Base-by-base conservation (phyloP, 1,284 basidiomycete species). In the Phellopilus nigrolimitatus region DNA sequence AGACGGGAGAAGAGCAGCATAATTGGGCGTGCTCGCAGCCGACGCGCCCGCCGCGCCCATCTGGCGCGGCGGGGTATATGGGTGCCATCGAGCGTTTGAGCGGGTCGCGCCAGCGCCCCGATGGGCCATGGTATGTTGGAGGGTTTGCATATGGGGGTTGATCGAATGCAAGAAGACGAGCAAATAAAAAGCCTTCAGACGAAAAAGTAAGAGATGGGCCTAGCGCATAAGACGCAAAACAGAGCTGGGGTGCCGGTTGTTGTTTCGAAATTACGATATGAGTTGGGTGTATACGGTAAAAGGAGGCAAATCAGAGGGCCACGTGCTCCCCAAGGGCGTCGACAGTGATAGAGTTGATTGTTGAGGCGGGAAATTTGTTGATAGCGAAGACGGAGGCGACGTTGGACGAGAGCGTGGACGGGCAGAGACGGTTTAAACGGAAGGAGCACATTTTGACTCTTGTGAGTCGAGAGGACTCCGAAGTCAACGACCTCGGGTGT, bases 1-100 rank as follows among this genome's bases (percentile, higher is more conserved):
- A 38, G 66, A 60, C 22, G 34, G 47, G 59, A 65, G 67, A 60
- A 69, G 67, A 34, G 40, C 65, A 51, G 47, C 57, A 59, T 56
- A 47, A 31, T 47, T 48, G 40, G 49, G 49, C 33, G 50, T 56
- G 15, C 13, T 34, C 3, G 33, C 46, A 31, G 25, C 45, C 21
- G 47, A 49, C 33, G 47, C 27, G 34, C n/a, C n/a, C n/a, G 31
- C 34, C n/a, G 31, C 34, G 19, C 34, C 40, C 30, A 50, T 33
- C 13, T 45, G 15, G 28, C 54, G 54, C 9, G 54, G 54, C 19
- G 54, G 54, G 17, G 54, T 56, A 38, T 56, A 56, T 8, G 54
- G 54, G 22, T 56, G 54, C 54, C 54, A 56, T 48, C 54, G 44
- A 22, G 54, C 17, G 31, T 56, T 51, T 31, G 49, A 48, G 27